phyloP scores from a whole-genome alignment of 352 stramenopile genomes.

The Phytophthora hibernalis region DNA sequence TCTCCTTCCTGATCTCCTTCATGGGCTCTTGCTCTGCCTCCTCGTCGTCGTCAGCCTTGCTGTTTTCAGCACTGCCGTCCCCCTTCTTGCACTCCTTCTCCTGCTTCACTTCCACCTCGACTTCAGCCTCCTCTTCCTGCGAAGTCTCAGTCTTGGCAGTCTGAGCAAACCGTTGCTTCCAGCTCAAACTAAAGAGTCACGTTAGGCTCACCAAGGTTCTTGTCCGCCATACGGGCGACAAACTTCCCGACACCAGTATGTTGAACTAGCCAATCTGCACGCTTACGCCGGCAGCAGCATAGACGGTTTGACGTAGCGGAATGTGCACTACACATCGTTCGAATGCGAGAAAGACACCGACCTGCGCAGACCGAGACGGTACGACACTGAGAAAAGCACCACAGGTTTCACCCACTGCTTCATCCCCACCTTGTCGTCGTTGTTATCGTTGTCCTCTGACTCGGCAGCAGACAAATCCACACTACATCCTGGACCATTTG shows the following conservation, averaged over 20 bases:
- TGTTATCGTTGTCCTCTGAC: slow-evolving; percentile 49
- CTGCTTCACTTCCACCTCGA: slow-evolving; percentile 70
- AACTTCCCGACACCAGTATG: slow-evolving; percentile 92
- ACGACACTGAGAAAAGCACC: slow-evolving; percentile 89
- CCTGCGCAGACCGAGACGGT: slow-evolving; percentile 92
- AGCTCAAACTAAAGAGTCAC: slow-evolving; percentile 95
- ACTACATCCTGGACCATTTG: too few relatives aligned
- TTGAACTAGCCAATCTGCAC: slow-evolving; percentile 93
- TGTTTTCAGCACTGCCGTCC: slow-evolving; percentile 39
- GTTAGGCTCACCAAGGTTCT: slow-evolving; percentile 92
- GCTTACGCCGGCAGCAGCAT: slow-evolving; percentile 67
- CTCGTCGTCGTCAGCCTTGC: slow-evolving; percentile 48
- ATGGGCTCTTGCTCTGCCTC: slow-evolving; percentile 43
- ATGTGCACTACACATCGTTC: slow-evolving; percentile 89
- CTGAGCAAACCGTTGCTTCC: slow-evolving; percentile 90
- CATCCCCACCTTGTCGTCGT: slow-evolving; percentile 55
- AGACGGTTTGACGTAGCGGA: slow-evolving; percentile 92
- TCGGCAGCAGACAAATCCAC: slow-evolving; percentile 72
- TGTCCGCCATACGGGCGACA: slow-evolving; percentile 86
- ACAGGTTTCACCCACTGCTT: slow-evolving; percentile 93
- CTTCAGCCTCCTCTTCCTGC: slow-evolving; percentile 86
- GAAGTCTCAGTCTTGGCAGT: slow-evolving; percentile 94
- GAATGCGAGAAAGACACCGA: slow-evolving; percentile 96
- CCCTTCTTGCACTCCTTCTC: slow-evolving; percentile 64
- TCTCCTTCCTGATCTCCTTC: slow-evolving; percentile 67